phyloP scores from a whole-genome alignment of 768 basidiomycete genomes.

The Suillus fuscotomentosus region DNA sequence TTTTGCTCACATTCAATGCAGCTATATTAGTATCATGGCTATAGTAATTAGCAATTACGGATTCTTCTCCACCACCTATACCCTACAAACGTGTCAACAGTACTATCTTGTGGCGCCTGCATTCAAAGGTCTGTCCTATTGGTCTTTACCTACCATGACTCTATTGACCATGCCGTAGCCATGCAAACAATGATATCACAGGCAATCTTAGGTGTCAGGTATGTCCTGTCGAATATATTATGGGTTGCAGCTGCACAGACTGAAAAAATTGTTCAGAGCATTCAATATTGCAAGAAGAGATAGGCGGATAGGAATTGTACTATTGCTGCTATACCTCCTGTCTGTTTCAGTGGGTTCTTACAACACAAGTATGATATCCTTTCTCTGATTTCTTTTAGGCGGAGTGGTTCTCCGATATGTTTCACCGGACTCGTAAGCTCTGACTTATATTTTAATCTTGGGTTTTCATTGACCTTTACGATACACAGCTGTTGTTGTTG shows the following conservation, averaged over 20 bases:
- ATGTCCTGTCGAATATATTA: background rate
- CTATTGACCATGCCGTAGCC: slow-evolving; percentile 33
- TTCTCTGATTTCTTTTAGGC: slow-evolving; percentile 31
- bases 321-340: slow-evolving; percentile 40
- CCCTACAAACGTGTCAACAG: slow-evolving; percentile 39
- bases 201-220: slow-evolving; percentile 62
- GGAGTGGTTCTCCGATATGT: slow-evolving; percentile 58
- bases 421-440: slow-evolving; percentile 47
- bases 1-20: slow-evolving; percentile 5
- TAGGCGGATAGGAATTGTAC: slow-evolving; percentile 34
- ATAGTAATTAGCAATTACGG: slow-evolving; percentile 55
- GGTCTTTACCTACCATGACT: background rate
- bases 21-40: slow-evolving; percentile 42
- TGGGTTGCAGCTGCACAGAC: background rate
- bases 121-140: slow-evolving; percentile 52
- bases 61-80: slow-evolving; percentile 54
- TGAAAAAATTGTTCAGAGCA: slow-evolving; percentile 34
- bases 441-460: slow-evolving; percentile 5
- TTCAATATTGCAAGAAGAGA: slow-evolving; percentile 57
- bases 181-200: slow-evolving; percentile 66
- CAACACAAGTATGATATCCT: background rate
- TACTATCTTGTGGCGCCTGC: slow-evolving; percentile 54
- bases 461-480: slow-evolving; percentile 12
- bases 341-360: slow-evolving; percentile 41
- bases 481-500: slow-evolving; percentile 14